Evolutionary conservation across 169 alveolate species (phyloP).

Genomic region (Hepatocystis sp.): DNA sequence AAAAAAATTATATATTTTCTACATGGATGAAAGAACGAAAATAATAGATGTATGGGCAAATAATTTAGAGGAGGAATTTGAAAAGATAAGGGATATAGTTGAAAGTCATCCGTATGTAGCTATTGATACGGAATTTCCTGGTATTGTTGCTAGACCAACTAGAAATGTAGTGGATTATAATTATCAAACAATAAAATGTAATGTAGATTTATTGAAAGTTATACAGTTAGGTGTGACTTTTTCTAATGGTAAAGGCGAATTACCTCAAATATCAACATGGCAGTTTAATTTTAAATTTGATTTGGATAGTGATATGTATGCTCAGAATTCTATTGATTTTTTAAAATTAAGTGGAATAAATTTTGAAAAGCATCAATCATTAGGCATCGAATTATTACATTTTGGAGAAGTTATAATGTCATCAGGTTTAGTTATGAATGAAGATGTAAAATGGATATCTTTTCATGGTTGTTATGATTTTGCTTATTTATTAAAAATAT

Average conservation of each 20-base stretch:
- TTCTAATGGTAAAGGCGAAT: constrained; percentile 93
- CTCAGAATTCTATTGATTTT: constrained; percentile 94
- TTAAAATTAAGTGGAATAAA: constrained; percentile 97
- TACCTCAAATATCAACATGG: constrained; percentile 94
- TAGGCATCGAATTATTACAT: constrained; percentile 94
- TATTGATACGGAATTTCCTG: constrained; percentile 95
- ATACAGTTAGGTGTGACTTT: constrained; percentile 97
- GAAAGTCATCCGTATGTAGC: constrained; percentile 93
- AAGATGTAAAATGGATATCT: constrained; percentile 97
- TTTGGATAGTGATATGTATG: constrained; percentile 91
- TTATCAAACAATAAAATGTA: constrained; percentile 95
- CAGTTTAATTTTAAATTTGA: constrained; percentile 98
- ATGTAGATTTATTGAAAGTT: constrained; percentile 96
- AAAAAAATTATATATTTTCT: too few species aligned
- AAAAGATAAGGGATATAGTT: constrained; percentile 91
- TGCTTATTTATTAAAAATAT: constrained; percentile 95
- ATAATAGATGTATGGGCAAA: constrained; percentile 90
- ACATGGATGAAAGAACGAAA: constrained; percentile 90
- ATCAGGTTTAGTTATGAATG: constrained; percentile 96
- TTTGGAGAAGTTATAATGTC: constrained; percentile 97
- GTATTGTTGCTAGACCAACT: constrained; percentile 94
- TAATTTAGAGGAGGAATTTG: constrained; percentile 93
- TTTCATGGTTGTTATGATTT: constrained; percentile 99
- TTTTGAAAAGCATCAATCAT: constrained; percentile 93
- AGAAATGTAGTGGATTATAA: constrained; percentile 92